These are phyloP conservation scores for Globisporangium solare DNA, from an alignment of 352 stramenopile species.

Conservation along the genomic window DNA sequence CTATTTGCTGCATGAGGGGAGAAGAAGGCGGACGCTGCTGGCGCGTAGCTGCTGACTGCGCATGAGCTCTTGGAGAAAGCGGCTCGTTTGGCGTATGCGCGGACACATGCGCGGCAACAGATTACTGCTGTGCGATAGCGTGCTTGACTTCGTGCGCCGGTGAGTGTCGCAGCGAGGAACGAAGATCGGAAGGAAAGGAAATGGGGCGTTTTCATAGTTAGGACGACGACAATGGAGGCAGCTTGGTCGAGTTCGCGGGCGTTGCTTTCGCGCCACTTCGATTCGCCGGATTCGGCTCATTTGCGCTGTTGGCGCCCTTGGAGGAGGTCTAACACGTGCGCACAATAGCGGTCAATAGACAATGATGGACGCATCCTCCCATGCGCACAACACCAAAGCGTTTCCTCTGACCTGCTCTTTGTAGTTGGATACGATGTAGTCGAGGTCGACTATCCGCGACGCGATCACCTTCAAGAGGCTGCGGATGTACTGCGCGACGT, in stretches of 20 bases:
- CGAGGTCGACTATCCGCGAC: constrained; percentile 78
- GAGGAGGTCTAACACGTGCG: constrained; percentile 1
- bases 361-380: not conserved
- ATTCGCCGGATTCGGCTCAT: not conserved
- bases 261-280: constrained; percentile 1
- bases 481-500: constrained; percentile 71
- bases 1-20: not conserved
- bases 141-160: too few species aligned
- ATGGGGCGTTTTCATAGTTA: not conserved
- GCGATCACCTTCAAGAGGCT: constrained; percentile 74
- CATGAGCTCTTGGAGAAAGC: too few species aligned
- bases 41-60: too few species aligned
- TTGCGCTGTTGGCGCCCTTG: constrained; percentile 7
- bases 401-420: constrained; percentile 40
- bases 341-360: not conserved
- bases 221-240: constrained; percentile 10
- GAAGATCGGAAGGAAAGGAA: not conserved
- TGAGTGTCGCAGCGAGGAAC: too few species aligned
- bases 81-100: too few species aligned
- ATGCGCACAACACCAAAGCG: not conserved
- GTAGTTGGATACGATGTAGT: constrained; percentile 78
- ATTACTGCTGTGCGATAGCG: too few species aligned
- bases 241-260: constrained; percentile 2
- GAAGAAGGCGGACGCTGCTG: not conserved
- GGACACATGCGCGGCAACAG: too few species aligned